A percentile compares a stretch with the other conserved stretches of the same genome.
Evolutionary conservation across 345 rosid species (phyloP).

Genomic region (Barbarea vulgaris): DNA sequence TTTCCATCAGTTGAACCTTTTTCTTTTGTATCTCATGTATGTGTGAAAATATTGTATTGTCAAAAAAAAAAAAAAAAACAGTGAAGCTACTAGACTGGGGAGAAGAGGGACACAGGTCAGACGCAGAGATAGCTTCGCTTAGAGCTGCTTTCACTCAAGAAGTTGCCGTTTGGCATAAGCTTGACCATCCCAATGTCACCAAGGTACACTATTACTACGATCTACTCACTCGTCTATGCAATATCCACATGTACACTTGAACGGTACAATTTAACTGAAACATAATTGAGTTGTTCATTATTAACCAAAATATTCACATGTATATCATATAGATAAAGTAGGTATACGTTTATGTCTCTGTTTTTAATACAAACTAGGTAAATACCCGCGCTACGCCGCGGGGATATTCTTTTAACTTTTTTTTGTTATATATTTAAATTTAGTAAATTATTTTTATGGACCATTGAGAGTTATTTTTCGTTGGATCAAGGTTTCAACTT

Average conservation of each 20-base stretch:
- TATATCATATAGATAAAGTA: neutral
- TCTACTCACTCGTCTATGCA: neutral
- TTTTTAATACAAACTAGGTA: constrained; percentile 5
- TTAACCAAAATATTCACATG: neutral
- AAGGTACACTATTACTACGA: constrained; percentile 53
- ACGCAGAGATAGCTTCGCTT: constrained; percentile 86
- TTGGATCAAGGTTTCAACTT: too few species aligned
- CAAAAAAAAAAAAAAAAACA: constrained; percentile 27
- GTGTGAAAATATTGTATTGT: constrained; percentile 13
- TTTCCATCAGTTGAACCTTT: neutral
- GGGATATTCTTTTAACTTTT: too few species aligned
- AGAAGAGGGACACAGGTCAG: constrained; percentile 92
- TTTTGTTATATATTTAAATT: too few species aligned
- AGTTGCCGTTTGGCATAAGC: constrained; percentile 99
- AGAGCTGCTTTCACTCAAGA: constrained; percentile 91
- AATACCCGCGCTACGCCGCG: too few species aligned
- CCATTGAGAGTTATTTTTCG: too few species aligned
- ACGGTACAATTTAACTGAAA: neutral
- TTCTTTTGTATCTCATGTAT: neutral
- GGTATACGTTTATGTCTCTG: constrained; percentile 15
- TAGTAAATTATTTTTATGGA: too few species aligned
- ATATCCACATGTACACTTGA: neutral
- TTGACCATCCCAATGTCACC: constrained; percentile 93
- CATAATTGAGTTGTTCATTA: neutral
- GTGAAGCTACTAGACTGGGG: constrained; percentile 99